Evolutionary conservation across 345 rosid genomes (phyloP), one percentile per base, ranked within the genome.

Genomic region (Eucalyptus dawsonii): DNA sequence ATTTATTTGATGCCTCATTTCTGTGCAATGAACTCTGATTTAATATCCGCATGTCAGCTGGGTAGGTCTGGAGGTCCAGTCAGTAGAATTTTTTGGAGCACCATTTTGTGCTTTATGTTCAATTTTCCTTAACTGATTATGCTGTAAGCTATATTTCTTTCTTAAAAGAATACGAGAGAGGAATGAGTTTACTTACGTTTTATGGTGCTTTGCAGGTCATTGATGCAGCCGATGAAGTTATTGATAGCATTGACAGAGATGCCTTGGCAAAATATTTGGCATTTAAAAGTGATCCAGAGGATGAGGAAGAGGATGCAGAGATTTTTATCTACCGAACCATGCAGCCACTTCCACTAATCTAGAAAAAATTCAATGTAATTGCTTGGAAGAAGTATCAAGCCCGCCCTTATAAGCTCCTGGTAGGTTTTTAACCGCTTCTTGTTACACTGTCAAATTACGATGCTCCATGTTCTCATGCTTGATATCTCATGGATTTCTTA

Each of bases 241-340:
- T 96, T 90, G 88, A 92, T 90, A 98, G 99, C 91, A 94, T 97
- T 88, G 94, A 97, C 91, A 91, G 60, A 91, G 98, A 96, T 47
- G 97, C 97, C 90, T 89, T 98, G 89, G 96, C 95, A 88, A 97
- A 92, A 89, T 95, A 89, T 91, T 94, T 95, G 91, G 92, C 93
- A 60, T 91, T 94, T 81, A 98, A 94, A 93, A 92, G 86, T 93
- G 99, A 97, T 89, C 97, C 97, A 60, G 99, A 98, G 90, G 99
- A 98, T 88, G 97, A 95, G 56, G 56, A 53, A 53, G 56, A 53
- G 72, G 99, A 96, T 53, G 95, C 96, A 89, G 96, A 98, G 97
- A 99, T 97, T 42, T 88, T 92, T 85, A 53, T 56, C 65, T 86
- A n/a, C 40, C 31, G 47, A 51, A 29, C 47, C 65, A 54, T 54